phyloP scores from a whole-genome alignment of 2,329 filamentous ascomycete species.

The Colletotrichum sp. region DNA sequence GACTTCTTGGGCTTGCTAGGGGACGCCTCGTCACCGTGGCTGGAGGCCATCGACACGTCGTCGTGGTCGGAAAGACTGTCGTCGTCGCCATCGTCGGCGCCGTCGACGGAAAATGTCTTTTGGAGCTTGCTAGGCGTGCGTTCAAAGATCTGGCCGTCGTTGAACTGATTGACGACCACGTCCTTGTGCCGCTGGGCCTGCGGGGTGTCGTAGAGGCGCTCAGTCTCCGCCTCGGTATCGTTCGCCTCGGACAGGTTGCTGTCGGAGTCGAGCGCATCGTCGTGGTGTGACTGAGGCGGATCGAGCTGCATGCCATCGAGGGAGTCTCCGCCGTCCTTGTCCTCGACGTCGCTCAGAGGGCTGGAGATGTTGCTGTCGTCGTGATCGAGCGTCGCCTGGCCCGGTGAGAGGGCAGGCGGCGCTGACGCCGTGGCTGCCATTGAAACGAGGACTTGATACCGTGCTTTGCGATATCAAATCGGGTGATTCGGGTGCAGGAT shows the following conservation, averaged over 20 bases:
- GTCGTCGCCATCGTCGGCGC: conserved; percentile 40
- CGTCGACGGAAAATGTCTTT: conserved; percentile 45
- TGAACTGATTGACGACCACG: conserved; percentile 63
- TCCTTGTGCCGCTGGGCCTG: conserved; percentile 68
- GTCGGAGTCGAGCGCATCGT: conserved; percentile 47
- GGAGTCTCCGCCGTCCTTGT: conserved; percentile 73
- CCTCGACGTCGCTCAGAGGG: conserved; percentile 90
- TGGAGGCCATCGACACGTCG: conserved; percentile 42
- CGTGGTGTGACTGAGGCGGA: conserved; percentile 23
- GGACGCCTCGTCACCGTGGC: conserved; percentile 40
- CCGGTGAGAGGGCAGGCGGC: conserved; percentile 54
- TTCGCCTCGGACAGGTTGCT: conserved; percentile 65
- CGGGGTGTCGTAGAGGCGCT: conserved; percentile 90
- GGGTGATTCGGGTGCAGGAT: background rate
- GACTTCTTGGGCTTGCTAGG: conserved; percentile 36
- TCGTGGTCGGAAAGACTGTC: conserved; percentile 47
- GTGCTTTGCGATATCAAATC: background rate
- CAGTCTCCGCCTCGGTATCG: conserved; percentile 89
- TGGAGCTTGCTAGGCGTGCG: conserved; percentile 80
- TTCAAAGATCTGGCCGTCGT: conserved; percentile 61
- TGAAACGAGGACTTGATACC: conserved; percentile 2
- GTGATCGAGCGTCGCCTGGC: conserved; percentile 51
- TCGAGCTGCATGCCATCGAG: conserved; percentile 62
- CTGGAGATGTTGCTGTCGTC: conserved; percentile 81
- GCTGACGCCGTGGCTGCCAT: conserved; percentile 62